A percentile compares a stretch with the other conserved stretches of the same genome.
These are phyloP conservation scores for Pseudocercospora crystallina DNA, from an alignment of 2,329 filamentous ascomycete genomes.

Conservation along the genomic window DNA sequence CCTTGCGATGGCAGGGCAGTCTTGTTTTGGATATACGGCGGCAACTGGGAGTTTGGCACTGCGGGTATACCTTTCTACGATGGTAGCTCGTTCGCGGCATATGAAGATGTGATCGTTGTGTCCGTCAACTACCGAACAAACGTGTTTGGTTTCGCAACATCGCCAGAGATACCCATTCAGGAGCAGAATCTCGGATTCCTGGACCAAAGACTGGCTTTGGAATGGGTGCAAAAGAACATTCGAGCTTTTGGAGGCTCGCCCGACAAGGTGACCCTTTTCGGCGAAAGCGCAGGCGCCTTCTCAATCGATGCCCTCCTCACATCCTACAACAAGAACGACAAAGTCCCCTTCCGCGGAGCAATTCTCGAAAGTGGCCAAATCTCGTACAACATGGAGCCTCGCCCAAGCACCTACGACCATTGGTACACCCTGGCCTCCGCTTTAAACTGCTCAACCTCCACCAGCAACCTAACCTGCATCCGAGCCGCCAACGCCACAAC, in stretches of 20 bases:
- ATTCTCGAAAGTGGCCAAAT: conserved; percentile 36
- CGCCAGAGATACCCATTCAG: conserved; percentile 36
- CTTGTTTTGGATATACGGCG: conserved; percentile 39
- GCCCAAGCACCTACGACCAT: conserved; percentile 17
- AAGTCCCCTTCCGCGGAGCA: conserved; percentile 36
- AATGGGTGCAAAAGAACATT: conserved; percentile 42
- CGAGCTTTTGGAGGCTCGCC: conserved; percentile 38
- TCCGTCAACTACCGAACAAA: conserved; percentile 38
- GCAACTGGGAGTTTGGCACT: conserved; percentile 33
- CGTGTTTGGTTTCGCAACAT: conserved; percentile 42
- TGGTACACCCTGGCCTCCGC: conserved; percentile 30
- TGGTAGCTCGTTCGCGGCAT: conserved; percentile 34
- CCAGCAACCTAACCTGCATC: conserved; percentile 32
- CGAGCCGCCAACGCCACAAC: conserved; percentile 31
- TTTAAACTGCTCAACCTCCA: conserved; percentile 29
- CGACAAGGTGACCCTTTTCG: conserved; percentile 39
- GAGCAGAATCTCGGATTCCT: conserved; percentile 39
- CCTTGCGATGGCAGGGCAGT: conserved; percentile 32
- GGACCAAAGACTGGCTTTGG: conserved; percentile 38
- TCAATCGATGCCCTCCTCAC: conserved; percentile 36
- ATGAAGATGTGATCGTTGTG: conserved; percentile 39
- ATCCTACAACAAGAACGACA: conserved; percentile 26
- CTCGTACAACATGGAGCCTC: conserved; percentile 25
- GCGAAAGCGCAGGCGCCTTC: conserved; percentile 36
- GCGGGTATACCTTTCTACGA: conserved; percentile 32